Percentiles rank a stretch among this genome's conserved stretches.
These are phyloP conservation scores for Magnusiomyces clavatus DNA, from an alignment of 1,139 yeast species.

Conservation along the genomic window DNA sequence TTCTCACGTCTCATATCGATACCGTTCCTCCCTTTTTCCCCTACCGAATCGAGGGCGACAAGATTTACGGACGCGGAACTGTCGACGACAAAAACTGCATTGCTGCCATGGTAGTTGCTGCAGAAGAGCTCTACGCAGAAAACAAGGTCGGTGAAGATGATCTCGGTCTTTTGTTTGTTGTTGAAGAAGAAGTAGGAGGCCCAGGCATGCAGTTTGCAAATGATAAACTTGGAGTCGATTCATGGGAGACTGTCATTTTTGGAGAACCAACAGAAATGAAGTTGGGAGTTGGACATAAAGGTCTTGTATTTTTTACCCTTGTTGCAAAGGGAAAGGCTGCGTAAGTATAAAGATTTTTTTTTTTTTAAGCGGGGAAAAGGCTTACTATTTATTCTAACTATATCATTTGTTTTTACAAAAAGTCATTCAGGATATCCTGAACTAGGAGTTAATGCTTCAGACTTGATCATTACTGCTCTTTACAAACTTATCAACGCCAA, in stretches of 20 bases:
- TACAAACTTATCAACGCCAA: slow-evolving; percentile 32
- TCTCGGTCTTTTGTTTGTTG: slow-evolving; percentile 52
- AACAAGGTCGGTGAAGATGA: slow-evolving; percentile 45
- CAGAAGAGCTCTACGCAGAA: slow-evolving; percentile 37
- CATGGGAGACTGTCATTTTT: slow-evolving; percentile 56
- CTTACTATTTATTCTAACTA: background rate
- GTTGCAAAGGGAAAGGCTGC: slow-evolving; percentile 49
- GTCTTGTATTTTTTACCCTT: slow-evolving; percentile 36
- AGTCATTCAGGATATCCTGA: slow-evolving; percentile 65
- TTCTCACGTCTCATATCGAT: slow-evolving; percentile 74
- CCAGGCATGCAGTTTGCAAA: slow-evolving; percentile 48
- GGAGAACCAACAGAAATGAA: slow-evolving; percentile 72
- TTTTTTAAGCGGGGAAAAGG: too few species aligned
- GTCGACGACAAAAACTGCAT: slow-evolving; percentile 56
- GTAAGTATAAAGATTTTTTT: slow-evolving; percentile 14
- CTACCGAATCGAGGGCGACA: slow-evolving; percentile 55
- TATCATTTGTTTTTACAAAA: background rate
- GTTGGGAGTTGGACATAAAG: slow-evolving; percentile 70
- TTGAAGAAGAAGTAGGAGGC: slow-evolving; percentile 63
- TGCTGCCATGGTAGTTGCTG: slow-evolving; percentile 49
- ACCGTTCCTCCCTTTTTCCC: slow-evolving; percentile 76
- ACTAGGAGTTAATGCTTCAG: slow-evolving; percentile 56
- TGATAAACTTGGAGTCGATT: slow-evolving; percentile 34
- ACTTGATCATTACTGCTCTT: slow-evolving; percentile 47
- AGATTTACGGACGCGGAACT: slow-evolving; percentile 59